A percentile compares a stretch with the other conserved stretches of the same genome.
phyloP scores from a whole-genome alignment of 2,329 filamentous ascomycete species.

The Pestalotiopsis fici region DNA sequence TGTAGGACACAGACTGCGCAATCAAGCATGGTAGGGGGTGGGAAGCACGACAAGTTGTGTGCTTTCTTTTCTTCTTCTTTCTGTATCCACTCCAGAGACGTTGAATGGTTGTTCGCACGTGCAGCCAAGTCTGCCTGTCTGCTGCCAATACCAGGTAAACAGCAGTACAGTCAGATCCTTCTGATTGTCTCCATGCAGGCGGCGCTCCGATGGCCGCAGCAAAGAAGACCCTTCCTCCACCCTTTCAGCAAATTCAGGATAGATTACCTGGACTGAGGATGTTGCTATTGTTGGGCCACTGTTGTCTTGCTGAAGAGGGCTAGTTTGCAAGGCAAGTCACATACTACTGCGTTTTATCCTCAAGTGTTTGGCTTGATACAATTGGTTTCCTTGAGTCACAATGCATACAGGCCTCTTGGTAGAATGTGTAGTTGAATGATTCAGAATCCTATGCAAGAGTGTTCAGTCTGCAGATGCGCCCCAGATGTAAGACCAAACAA shows the following conservation, averaged over 20 bases:
- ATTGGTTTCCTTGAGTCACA: too few species aligned
- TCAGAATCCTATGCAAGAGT: neutral
- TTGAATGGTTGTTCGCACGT: constrained; percentile 1
- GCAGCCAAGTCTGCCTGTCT: neutral
- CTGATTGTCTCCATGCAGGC: neutral
- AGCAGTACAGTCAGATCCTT: neutral
- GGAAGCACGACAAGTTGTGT: neutral
- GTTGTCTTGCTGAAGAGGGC: neutral
- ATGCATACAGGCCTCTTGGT: neutral
- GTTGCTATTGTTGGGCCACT: neutral
- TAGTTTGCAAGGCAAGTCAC: neutral
- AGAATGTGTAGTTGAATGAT: neutral
- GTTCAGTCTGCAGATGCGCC: neutral
- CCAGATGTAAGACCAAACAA: constrained; percentile 13
- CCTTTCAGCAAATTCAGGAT: neutral
- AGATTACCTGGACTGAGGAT: neutral
- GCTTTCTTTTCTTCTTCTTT: neutral
- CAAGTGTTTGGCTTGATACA: too few species aligned
- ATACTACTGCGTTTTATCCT: too few species aligned
- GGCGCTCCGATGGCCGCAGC: neutral
- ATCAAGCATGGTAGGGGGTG: constrained; percentile 14
- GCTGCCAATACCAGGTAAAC: neutral
- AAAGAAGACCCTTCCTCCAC: neutral
- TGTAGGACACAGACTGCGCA: constrained; percentile 19
- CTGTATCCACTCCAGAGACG: neutral